Evolutionary conservation across 2,329 filamentous ascomycete genomes (phyloP).

Genomic region (Cercospora citrullina): DNA sequence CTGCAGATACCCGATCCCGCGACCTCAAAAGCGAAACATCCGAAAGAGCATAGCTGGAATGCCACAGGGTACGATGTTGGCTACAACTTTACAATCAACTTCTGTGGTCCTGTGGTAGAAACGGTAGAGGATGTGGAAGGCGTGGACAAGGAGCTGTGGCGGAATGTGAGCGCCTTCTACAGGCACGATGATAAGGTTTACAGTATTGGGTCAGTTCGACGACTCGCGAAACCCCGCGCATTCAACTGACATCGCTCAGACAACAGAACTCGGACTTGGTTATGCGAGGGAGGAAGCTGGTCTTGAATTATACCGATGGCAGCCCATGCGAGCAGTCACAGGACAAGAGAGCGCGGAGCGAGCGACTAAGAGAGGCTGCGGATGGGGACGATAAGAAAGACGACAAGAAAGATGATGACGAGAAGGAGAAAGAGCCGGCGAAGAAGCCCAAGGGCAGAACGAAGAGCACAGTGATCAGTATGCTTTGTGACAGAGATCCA

Average conservation of each 20-base stretch:
- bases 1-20: conserved; percentile 55
- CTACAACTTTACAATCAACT: conserved; percentile 80
- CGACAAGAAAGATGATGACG: conserved; percentile 39
- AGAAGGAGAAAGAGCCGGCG: conserved; percentile 36
- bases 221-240: neutral
- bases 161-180: conserved; percentile 79
- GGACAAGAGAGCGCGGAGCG: conserved; percentile 33
- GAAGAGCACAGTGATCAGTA: conserved; percentile 84
- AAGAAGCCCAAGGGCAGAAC: conserved; percentile 50
- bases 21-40: conserved; percentile 51
- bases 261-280: conserved; percentile 56
- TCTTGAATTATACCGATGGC: conserved; percentile 54
- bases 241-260: conserved; percentile 40
- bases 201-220: conserved; percentile 68
- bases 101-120: conserved; percentile 74
- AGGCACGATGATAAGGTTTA: conserved; percentile 64
- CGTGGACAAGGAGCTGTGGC: conserved; percentile 62
- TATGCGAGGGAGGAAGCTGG: conserved; percentile 65
- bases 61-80: conserved; percentile 74
- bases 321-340: conserved; percentile 47
- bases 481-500: conserved; percentile 86
- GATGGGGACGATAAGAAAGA: conserved; percentile 38
- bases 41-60: conserved; percentile 60
- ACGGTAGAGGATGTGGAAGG: conserved; percentile 56
- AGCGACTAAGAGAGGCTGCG: conserved; percentile 43